Evolutionary conservation across 2,329 filamentous ascomycete species (phyloP).

Genomic region (Thelonectria olida): DNA sequence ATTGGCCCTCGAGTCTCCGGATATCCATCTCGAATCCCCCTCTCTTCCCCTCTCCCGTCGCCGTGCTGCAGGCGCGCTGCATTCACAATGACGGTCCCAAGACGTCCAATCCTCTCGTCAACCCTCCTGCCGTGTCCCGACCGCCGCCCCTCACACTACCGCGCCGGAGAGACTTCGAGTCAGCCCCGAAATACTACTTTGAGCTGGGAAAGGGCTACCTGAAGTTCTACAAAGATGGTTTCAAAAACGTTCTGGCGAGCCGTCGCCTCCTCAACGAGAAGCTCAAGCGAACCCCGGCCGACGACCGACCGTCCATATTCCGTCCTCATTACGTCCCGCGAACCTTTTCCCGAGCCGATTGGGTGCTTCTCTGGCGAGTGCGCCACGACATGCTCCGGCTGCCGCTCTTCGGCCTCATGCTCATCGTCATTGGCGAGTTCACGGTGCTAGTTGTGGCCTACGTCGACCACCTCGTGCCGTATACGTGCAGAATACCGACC

Average conservation of each 20-base stretch:
- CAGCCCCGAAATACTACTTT: conserved; percentile 59
- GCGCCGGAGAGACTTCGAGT: conserved; percentile 51
- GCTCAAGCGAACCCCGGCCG: conserved; percentile 55
- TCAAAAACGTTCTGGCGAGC: conserved; percentile 79
- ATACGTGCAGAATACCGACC: conserved; percentile 82
- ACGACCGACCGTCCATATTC: conserved; percentile 60
- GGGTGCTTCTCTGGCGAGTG: conserved; percentile 75
- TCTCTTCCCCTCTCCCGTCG: neutral
- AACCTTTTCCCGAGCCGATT: conserved; percentile 68
- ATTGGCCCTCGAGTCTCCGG: conserved; percentile 26
- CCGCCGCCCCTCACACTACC: conserved; percentile 76
- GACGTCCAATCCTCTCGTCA: conserved; percentile 59
- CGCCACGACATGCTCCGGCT: conserved; percentile 79
- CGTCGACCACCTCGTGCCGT: conserved; percentile 76
- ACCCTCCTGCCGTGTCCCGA: conserved; percentile 77
- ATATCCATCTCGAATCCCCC: conserved; percentile 11
- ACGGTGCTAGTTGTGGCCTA: conserved; percentile 81
- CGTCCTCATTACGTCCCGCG: conserved; percentile 45
- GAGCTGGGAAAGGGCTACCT: conserved; percentile 78
- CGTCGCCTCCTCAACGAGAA: conserved; percentile 59
- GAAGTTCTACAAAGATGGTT: conserved; percentile 86
- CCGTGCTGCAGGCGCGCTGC: conserved; percentile 29
- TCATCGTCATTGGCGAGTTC: conserved; percentile 85
- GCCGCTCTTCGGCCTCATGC: conserved; percentile 78
- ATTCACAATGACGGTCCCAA: conserved; percentile 39